phyloP scores from a whole-genome alignment of 352 stramenopile species.

The Globisporangium nunn region DNA sequence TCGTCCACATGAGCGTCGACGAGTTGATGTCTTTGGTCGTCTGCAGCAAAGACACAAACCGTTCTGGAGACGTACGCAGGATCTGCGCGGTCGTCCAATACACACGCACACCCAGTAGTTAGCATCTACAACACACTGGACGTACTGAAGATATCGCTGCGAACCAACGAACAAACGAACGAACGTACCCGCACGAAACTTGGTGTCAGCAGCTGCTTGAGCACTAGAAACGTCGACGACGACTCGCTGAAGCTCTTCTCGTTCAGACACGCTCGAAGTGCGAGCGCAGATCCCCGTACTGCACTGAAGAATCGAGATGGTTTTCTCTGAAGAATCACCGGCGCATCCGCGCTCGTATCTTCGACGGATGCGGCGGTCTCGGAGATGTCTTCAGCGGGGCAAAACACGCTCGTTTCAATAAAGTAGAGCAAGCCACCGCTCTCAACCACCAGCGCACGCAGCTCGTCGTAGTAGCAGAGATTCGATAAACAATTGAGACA shows the following conservation, averaged over 20 bases:
- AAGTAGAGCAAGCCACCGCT: slow-evolving; percentile 60
- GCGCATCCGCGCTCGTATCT: slow-evolving; percentile 15
- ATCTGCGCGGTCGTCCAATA: slow-evolving; percentile 23
- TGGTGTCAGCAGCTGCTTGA: slow-evolving; percentile 74
- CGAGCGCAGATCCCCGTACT: slow-evolving; percentile 48
- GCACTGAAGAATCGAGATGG: slow-evolving; percentile 40
- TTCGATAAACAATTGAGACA: slow-evolving; percentile 52
- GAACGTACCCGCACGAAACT: slow-evolving; percentile 60
- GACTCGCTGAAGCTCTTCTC: slow-evolving; percentile 31
- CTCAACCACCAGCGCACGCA: slow-evolving; percentile 48
- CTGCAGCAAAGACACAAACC: slow-evolving; percentile 59
- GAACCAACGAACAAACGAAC: not conserved
- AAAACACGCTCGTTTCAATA: slow-evolving; percentile 60
- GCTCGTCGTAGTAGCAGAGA: slow-evolving; percentile 52
- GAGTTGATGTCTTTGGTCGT: slow-evolving; percentile 52
- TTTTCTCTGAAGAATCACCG: slow-evolving; percentile 17
- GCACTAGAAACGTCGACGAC: slow-evolving; percentile 33
- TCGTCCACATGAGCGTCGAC: slow-evolving; percentile 70
- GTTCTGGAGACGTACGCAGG: slow-evolving; percentile 42
- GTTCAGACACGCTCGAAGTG: slow-evolving; percentile 47
- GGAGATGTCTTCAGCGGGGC: slow-evolving; percentile 38
- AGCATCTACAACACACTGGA: slow-evolving; percentile 1
- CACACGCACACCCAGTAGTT: not conserved
- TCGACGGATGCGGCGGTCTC: slow-evolving; percentile 15
- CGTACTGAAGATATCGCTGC: not conserved